Conservation (phyloP, 2,329 filamentous ascomycete species). For the Trichoderma atrobrunneum region DNA sequence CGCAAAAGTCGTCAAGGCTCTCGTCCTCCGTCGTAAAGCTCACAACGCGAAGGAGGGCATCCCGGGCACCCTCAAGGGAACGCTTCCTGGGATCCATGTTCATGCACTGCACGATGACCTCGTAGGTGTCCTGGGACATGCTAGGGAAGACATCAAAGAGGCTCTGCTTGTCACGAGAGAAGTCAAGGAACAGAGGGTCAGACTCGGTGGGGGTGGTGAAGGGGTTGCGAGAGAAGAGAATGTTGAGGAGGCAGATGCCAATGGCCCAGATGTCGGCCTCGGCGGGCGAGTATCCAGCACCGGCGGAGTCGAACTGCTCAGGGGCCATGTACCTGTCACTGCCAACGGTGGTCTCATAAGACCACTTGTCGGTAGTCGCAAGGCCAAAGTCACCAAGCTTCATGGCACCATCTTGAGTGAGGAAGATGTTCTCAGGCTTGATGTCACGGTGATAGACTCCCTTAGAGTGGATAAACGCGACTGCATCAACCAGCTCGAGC, state of each 20-base stretch:
- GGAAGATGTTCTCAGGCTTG: slow-evolving; percentile 99
- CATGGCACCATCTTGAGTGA: slow-evolving; percentile 80
- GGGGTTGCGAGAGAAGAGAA: slow-evolving; percentile 93
- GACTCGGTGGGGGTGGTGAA: slow-evolving; percentile 86
- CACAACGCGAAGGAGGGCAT: slow-evolving; percentile 74
- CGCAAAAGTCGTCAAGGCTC: slow-evolving; percentile 88
- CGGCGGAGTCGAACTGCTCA: slow-evolving; percentile 90
- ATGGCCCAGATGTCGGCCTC: slow-evolving; percentile 97
- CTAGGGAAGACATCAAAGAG: slow-evolving; percentile 97
- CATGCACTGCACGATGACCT: slow-evolving; percentile 87
- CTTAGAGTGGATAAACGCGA: slow-evolving; percentile 85
- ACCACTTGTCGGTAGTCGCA: slow-evolving; percentile 86
- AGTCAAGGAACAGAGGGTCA: slow-evolving; percentile 93
- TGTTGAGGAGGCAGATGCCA: slow-evolving; percentile 93
- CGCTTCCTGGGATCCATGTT: slow-evolving; percentile 87
- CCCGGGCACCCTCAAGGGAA: slow-evolving; percentile 72
- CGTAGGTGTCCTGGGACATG: slow-evolving; percentile 97
- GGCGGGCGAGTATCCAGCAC: slow-evolving; percentile 84
- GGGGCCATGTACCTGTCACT: slow-evolving; percentile 99
- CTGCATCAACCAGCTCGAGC: slow-evolving; percentile 86
- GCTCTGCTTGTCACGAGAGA: slow-evolving; percentile 87
- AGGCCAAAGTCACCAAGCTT: slow-evolving; percentile 97
- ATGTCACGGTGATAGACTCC: slow-evolving; percentile 96
- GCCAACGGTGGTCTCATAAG: slow-evolving; percentile 87
- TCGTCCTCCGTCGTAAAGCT: slow-evolving; percentile 95